Evolutionary conservation across 2,329 filamentous ascomycete species (phyloP).

Genomic region (Pleurostoma richardsiae): DNA sequence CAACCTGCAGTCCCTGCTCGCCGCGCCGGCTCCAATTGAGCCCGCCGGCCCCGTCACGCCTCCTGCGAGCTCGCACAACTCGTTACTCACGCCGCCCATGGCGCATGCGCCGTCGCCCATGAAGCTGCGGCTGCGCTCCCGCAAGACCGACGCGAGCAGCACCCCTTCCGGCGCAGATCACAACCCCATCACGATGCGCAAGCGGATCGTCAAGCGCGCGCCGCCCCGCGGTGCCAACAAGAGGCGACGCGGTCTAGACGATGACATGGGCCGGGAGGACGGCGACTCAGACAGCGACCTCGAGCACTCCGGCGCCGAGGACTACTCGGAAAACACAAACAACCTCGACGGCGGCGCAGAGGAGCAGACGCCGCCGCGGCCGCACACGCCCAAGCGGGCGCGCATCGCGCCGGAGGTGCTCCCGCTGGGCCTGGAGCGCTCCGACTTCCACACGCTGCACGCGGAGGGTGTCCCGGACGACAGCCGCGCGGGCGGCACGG

Average conservation of each 20-base stretch:
- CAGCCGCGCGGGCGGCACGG: slow-evolving; percentile 19
- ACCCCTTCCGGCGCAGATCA: slow-evolving; percentile 20
- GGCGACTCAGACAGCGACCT: slow-evolving; percentile 18
- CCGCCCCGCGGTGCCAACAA: slow-evolving; percentile 46
- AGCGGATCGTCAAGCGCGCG: slow-evolving; percentile 48
- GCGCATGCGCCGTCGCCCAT: slow-evolving; percentile 43
- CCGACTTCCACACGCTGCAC: slow-evolving; percentile 52
- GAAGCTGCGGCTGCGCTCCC: slow-evolving; percentile 51
- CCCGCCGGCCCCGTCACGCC: slow-evolving; percentile 32
- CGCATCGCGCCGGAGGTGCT: slow-evolving; percentile 57
- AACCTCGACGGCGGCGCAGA: slow-evolving; percentile 5
- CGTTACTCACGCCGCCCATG: slow-evolving; percentile 52
- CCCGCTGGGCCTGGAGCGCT: slow-evolving; percentile 53
- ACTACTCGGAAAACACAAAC: slow-evolving; percentile 14
- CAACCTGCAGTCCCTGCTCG: slow-evolving; percentile 55
- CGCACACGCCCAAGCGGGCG: slow-evolving; percentile 54
- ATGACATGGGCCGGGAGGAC: slow-evolving; percentile 38
- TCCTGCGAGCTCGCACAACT: slow-evolving; percentile 24
- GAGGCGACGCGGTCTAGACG: slow-evolving; percentile 41
- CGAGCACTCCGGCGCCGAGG: slow-evolving; percentile 9
- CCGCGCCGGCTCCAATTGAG: slow-evolving; percentile 26
- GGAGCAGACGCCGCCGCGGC: slow-evolving; percentile 19
- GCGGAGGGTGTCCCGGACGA: slow-evolving; percentile 19
- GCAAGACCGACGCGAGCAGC: slow-evolving; percentile 21
- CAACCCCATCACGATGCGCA: slow-evolving; percentile 25